Evolutionary conservation across 805 yeast genomes (phyloP).

Genomic region (Zygosaccharomyces rouxii): DNA sequence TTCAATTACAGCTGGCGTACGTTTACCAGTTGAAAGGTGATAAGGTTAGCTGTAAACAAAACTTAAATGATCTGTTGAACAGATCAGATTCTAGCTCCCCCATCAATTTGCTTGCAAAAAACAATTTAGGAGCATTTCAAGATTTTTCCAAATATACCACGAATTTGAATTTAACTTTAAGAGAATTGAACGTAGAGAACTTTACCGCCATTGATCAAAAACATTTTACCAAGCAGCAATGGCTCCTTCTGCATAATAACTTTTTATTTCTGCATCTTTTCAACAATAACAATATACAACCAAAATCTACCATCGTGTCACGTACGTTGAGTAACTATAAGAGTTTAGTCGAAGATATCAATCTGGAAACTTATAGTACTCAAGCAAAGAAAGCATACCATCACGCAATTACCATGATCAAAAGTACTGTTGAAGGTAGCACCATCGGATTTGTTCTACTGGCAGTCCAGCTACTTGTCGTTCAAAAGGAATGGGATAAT

Average conservation of each 20-base stretch:
- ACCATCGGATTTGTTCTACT: conserved; percentile 25
- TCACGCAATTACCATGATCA: conserved; percentile 18
- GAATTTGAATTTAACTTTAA: conserved; percentile 31
- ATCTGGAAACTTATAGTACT: conserved; percentile 27
- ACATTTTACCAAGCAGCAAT: conserved; percentile 27
- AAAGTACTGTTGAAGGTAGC: conserved; percentile 21
- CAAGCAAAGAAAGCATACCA: conserved; percentile 32
- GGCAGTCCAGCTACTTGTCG: conserved; percentile 26
- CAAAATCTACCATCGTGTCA: conserved; percentile 20
- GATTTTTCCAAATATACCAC: conserved; percentile 32
- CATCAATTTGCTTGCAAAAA: conserved; percentile 30
- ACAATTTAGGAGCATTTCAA: conserved; percentile 29
- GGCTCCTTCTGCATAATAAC: conserved; percentile 24
- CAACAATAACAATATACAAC: conserved; percentile 22
- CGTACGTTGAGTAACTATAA: conserved; percentile 25
- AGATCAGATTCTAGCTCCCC: conserved; percentile 24
- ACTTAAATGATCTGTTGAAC: conserved; percentile 36
- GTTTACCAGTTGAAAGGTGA: conserved; percentile 44
- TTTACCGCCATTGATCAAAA: conserved; percentile 20
- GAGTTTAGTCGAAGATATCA: conserved; percentile 21
- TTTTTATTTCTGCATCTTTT: conserved; percentile 24
- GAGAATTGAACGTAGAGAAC: conserved; percentile 34
- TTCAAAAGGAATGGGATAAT: conserved; percentile 29
- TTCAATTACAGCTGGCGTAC: conserved; percentile 56
- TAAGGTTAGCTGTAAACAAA: conserved; percentile 33